Evolutionary conservation across 495 filamentous ascomycete genomes (phyloP).

Genomic region (Extremus antarcticus): DNA sequence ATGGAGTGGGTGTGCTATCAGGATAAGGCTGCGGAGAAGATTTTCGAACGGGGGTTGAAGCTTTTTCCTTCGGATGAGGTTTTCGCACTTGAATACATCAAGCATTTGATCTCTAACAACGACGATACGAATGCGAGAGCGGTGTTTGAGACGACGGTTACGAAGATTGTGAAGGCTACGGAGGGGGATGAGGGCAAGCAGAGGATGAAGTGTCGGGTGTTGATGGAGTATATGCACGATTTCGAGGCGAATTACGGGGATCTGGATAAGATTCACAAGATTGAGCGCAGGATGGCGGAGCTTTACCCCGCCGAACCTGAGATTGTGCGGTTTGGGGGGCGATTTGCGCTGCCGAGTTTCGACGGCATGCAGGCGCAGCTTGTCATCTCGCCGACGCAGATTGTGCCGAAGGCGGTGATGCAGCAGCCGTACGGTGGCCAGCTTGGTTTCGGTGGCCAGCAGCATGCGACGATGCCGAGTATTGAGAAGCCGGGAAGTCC

Average conservation of each 20-base stretch:
- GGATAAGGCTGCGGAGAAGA: slow-evolving; percentile 78
- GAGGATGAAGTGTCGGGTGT: slow-evolving; percentile 64
- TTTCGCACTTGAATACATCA: slow-evolving; percentile 88
- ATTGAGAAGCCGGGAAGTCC: slow-evolving; percentile 16
- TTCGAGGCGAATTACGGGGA: slow-evolving; percentile 95
- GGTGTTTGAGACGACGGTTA: slow-evolving; percentile 86
- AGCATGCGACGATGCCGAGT: neutral
- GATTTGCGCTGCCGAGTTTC: slow-evolving; percentile 57
- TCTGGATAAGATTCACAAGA: slow-evolving; percentile 70
- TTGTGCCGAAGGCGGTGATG: slow-evolving; percentile 36
- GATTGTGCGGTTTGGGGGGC: slow-evolving; percentile 59
- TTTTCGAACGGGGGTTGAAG: slow-evolving; percentile 87
- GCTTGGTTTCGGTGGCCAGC: neutral
- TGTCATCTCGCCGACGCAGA: slow-evolving; percentile 76
- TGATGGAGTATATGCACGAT: slow-evolving; percentile 83
- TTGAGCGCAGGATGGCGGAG: slow-evolving; percentile 87
- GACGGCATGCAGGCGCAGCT: slow-evolving; percentile 67
- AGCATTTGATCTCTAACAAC: slow-evolving; percentile 80
- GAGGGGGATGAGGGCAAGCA: slow-evolving; percentile 39
- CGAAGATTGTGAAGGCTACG: slow-evolving; percentile 31
- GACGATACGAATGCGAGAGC: slow-evolving; percentile 91
- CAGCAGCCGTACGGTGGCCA: neutral
- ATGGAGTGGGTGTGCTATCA: slow-evolving; percentile 95
- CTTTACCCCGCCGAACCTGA: slow-evolving; percentile 80
- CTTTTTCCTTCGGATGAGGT: slow-evolving; percentile 85